A percentile compares a stretch with the other conserved stretches of the same genome.
These are phyloP conservation scores for Miscanthus sacchariflorus DNA, from an alignment of 202 grass and related monocot genomes.

Conservation along the genomic window DNA sequence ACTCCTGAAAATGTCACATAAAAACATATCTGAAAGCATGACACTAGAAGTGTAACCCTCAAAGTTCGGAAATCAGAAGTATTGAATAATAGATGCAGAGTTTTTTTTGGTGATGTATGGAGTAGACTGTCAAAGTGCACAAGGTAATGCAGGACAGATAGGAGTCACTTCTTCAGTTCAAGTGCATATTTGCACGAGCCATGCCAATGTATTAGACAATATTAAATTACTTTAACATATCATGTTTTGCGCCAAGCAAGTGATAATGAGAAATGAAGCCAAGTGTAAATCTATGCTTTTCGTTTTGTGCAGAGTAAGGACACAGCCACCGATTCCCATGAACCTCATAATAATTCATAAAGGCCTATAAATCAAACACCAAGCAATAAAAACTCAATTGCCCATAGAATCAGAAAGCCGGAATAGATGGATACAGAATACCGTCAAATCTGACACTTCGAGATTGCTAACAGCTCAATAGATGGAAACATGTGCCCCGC, in stretches of 20 bases:
- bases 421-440: neutral
- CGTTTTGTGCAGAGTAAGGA: neutral
- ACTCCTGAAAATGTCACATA: neutral
- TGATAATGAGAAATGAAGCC: neutral
- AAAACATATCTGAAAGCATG: neutral
- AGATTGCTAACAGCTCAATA: neutral
- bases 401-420: neutral
- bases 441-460: neutral
- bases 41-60: neutral
- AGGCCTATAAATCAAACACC: neutral
- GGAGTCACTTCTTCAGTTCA: neutral
- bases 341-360: neutral
- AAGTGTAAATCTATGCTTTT: neutral
- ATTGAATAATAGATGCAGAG: neutral
- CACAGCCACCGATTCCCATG: neutral
- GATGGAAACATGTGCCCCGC: too few relatives aligned
- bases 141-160: neutral
- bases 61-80: conserved; percentile 13
- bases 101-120: too few relatives aligned
- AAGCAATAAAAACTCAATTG: neutral
- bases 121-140: neutral
- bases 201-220: too few relatives aligned
- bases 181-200: neutral
- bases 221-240: too few relatives aligned
- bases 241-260: too few relatives aligned